Evolutionary conservation across 2,329 filamentous ascomycete species (phyloP).

Genomic region (Pseudocercospora fuligena): DNA sequence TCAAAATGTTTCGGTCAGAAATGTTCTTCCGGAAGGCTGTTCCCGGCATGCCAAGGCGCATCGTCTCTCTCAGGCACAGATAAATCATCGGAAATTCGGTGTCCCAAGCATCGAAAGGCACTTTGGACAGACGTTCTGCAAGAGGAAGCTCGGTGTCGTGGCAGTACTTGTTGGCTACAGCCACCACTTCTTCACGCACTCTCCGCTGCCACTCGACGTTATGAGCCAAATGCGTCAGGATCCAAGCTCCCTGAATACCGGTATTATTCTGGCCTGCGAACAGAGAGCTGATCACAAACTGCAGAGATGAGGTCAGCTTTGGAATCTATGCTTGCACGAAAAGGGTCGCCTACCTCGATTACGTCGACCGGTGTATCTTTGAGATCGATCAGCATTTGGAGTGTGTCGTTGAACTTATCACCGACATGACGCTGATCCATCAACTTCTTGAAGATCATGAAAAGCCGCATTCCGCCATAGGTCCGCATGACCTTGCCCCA

Average conservation of each 20-base stretch:
- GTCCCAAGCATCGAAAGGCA: constrained; percentile 62
- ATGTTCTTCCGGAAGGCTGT: constrained; percentile 59
- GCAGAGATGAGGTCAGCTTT: constrained; percentile 20
- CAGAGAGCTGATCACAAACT: constrained; percentile 58
- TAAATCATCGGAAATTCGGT: constrained; percentile 59
- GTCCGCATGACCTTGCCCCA: constrained; percentile 49
- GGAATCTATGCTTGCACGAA: neutral
- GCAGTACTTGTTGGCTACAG: constrained; percentile 49
- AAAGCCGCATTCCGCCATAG: constrained; percentile 54
- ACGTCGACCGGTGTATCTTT: constrained; percentile 46
- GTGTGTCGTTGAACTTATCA: constrained; percentile 53
- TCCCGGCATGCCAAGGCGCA: constrained; percentile 56
- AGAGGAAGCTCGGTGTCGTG: constrained; percentile 41
- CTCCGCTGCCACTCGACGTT: constrained; percentile 53
- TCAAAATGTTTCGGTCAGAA: constrained; percentile 50
- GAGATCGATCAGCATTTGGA: constrained; percentile 60
- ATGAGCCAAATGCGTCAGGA: constrained; percentile 56
- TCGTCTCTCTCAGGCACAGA: constrained; percentile 58
- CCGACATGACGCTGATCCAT: constrained; percentile 51
- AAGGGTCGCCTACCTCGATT: constrained; percentile 1
- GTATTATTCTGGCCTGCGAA: constrained; percentile 62
- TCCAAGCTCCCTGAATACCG: constrained; percentile 60
- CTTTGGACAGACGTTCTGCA: constrained; percentile 45
- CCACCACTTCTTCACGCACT: constrained; percentile 55
- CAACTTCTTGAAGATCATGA: constrained; percentile 55